Conservation (phyloP, 2,329 filamentous ascomycete species). For the Helicocarpus griseus region DNA sequence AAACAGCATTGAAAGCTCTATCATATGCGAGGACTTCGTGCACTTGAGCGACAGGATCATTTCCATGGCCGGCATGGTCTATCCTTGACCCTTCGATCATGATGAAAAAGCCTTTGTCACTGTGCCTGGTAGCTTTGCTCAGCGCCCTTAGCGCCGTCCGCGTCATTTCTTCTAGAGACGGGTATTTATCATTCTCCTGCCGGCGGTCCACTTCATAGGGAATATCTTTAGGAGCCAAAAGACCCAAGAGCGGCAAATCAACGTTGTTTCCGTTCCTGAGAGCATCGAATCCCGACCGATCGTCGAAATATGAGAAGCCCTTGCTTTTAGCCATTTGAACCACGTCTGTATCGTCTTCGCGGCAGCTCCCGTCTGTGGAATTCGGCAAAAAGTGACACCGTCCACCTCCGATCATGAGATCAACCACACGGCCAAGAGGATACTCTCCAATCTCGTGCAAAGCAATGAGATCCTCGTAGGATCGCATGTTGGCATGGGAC, state of each 20-base stretch:
- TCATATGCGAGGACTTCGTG: slow-evolving; percentile 95
- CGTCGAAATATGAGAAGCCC: slow-evolving; percentile 70
- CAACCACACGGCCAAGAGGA: slow-evolving; percentile 75
- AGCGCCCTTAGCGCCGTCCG: slow-evolving; percentile 69
- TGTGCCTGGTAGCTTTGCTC: slow-evolving; percentile 68
- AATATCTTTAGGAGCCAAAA: slow-evolving; percentile 74
- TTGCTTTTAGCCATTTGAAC: slow-evolving; percentile 62
- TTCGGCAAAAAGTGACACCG: slow-evolving; percentile 90
- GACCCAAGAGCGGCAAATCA: slow-evolving; percentile 71
- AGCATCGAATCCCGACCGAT: slow-evolving; percentile 64
- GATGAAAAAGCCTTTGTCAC: slow-evolving; percentile 89
- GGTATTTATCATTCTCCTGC: slow-evolving; percentile 68
- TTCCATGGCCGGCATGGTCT: slow-evolving; percentile 83
- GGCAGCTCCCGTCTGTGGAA: slow-evolving; percentile 68
- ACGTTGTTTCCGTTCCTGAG: slow-evolving; percentile 58
- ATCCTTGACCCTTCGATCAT: slow-evolving; percentile 98
- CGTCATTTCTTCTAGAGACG: slow-evolving; percentile 86
- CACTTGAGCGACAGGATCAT: slow-evolving; percentile 75
- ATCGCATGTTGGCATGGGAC: slow-evolving; percentile 68
- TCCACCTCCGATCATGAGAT: slow-evolving; percentile 87
- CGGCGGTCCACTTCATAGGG: slow-evolving; percentile 89
- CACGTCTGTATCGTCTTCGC: slow-evolving; percentile 67
- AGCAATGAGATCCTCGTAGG: slow-evolving; percentile 82
- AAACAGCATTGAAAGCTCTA: slow-evolving; percentile 67
- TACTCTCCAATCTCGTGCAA: slow-evolving; percentile 85